A percentile compares a stretch with the other conserved stretches of the same genome.
phyloP scores from a whole-genome alignment of 768 basidiomycete genomes.

The Tubosaeta sp. region DNA sequence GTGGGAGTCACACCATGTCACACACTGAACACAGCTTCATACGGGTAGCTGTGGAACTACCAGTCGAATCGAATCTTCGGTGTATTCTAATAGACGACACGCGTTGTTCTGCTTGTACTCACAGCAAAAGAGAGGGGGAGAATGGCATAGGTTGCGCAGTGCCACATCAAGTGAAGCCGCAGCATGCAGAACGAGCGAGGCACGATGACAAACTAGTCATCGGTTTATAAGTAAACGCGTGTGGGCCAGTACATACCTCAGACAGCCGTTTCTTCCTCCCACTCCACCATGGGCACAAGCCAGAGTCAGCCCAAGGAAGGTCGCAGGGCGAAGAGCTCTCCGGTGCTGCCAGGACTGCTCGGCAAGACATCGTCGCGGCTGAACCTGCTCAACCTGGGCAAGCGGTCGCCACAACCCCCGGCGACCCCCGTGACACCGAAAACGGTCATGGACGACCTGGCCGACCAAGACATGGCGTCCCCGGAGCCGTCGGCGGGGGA shows the following conservation, averaged over 20 bases:
- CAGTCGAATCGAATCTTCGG: slow-evolving; percentile 1
- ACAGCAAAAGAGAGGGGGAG: slow-evolving; percentile 14
- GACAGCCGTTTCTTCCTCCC: background rate
- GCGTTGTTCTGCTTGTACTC: too few relatives aligned
- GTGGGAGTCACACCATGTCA: background rate
- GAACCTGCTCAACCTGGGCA: slow-evolving; percentile 25
- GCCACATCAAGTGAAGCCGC: slow-evolving; percentile 12
- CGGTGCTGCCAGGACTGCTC: slow-evolving; percentile 21
- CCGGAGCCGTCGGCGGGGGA: slow-evolving; percentile 18
- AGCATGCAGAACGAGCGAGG: slow-evolving; percentile 31
- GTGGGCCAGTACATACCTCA: slow-evolving; percentile 14
- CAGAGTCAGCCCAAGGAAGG: slow-evolving; percentile 26
- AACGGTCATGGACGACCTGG: slow-evolving; percentile 8
- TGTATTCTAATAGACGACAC: slow-evolving; percentile 4
- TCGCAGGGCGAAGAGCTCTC: slow-evolving; percentile 21
- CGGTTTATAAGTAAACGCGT: background rate
- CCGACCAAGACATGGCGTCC: slow-evolving; percentile 21
- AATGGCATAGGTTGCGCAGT: slow-evolving; percentile 15
- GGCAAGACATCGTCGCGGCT: slow-evolving; percentile 28
- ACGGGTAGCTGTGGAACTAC: too few relatives aligned
- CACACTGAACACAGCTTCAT: too few relatives aligned
- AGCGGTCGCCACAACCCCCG: slow-evolving; percentile 28
- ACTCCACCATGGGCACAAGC: slow-evolving; percentile 23
- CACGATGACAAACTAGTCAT: slow-evolving; percentile 22
- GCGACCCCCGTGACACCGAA: slow-evolving; percentile 25